A percentile compares a stretch with the other conserved stretches of the same genome.
Evolutionary conservation across 148 eudicot species (phyloP).

Genomic region (Rhododendron mucronatum): DNA sequence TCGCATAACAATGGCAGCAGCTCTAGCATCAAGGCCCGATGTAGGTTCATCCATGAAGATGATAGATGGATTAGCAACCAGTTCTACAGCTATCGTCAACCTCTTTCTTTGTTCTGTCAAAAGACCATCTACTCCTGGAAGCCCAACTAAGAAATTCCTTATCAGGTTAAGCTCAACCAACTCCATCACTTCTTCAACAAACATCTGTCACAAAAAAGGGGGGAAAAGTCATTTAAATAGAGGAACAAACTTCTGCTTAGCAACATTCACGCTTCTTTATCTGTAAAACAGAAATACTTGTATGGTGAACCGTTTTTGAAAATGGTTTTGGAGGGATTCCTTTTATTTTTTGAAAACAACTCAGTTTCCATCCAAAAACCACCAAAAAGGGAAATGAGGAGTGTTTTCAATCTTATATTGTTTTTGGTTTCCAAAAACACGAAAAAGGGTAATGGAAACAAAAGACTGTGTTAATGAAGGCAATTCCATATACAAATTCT

Average conservation of each 20-base stretch:
- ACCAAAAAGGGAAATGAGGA: background rate
- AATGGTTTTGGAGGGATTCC: background rate
- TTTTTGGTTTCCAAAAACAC: background rate
- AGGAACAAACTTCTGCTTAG: background rate
- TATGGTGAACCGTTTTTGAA: background rate
- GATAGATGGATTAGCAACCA: slow-evolving; percentile 81
- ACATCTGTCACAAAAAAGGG: slow-evolving; percentile 29
- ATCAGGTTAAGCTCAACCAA: slow-evolving; percentile 64
- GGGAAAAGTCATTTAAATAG: background rate
- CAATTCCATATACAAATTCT: background rate
- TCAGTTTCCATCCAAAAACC: background rate
- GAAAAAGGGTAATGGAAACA: background rate
- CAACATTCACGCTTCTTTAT: background rate
- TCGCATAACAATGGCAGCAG: slow-evolving; percentile 93
- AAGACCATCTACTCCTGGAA: slow-evolving; percentile 69
- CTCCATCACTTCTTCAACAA: slow-evolving; percentile 67
- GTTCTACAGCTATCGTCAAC: slow-evolving; percentile 73
- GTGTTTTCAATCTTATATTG: background rate
- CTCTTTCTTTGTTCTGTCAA: slow-evolving; percentile 79
- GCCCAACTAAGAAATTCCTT: slow-evolving; percentile 61
- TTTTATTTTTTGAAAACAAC: background rate
- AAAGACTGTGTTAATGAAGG: background rate
- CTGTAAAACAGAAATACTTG: background rate
- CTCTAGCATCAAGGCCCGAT: slow-evolving; percentile 94
- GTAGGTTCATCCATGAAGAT: slow-evolving; percentile 97